Evolutionary conservation across 2,329 filamentous ascomycete genomes (phyloP).

Genomic region (Neofusicoccum parvum): DNA sequence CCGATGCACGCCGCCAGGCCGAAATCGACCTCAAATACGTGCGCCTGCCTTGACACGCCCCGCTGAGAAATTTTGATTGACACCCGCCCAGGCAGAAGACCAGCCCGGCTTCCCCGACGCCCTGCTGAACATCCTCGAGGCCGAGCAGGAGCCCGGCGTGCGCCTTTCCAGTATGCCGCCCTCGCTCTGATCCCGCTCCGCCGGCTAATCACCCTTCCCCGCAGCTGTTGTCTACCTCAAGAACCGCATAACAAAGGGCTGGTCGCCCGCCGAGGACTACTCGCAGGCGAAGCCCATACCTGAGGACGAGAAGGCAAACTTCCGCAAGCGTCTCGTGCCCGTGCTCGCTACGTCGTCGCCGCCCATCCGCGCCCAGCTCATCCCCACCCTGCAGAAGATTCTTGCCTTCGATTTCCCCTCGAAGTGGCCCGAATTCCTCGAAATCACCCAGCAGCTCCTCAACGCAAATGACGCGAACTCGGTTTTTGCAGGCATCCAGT

Average conservation of each 20-base stretch:
- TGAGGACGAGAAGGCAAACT: constrained; percentile 84
- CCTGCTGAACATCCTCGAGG: constrained; percentile 85
- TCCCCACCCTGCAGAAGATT: constrained; percentile 93
- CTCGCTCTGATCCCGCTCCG: constrained; percentile 23
- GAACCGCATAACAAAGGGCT: constrained; percentile 92
- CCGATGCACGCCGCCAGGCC: constrained; percentile 73
- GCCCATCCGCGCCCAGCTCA: constrained; percentile 86
- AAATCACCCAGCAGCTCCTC: constrained; percentile 86
- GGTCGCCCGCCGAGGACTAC: constrained; percentile 77
- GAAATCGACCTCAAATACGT: constrained; percentile 83
- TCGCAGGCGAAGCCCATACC: constrained; percentile 74
- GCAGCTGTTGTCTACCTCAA: constrained; percentile 96
- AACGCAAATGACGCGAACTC: constrained; percentile 83
- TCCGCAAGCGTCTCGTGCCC: constrained; percentile 86
- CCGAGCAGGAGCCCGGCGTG: constrained; percentile 81
- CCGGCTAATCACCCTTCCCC: constrained; percentile 29
- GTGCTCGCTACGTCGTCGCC: constrained; percentile 79
- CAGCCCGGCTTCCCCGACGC: constrained; percentile 88
- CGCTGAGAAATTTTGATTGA: constrained; percentile 31
- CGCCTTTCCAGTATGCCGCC: constrained; percentile 79
- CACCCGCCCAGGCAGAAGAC: constrained; percentile 72
- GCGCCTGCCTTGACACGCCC: constrained; percentile 39
- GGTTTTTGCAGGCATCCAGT: constrained; percentile 91
- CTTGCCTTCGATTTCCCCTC: constrained; percentile 93
- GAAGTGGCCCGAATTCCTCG: constrained; percentile 92